phyloP scores from a whole-genome alignment of 1,139 yeast genomes.

The Debaryomyces udenii region DNA sequence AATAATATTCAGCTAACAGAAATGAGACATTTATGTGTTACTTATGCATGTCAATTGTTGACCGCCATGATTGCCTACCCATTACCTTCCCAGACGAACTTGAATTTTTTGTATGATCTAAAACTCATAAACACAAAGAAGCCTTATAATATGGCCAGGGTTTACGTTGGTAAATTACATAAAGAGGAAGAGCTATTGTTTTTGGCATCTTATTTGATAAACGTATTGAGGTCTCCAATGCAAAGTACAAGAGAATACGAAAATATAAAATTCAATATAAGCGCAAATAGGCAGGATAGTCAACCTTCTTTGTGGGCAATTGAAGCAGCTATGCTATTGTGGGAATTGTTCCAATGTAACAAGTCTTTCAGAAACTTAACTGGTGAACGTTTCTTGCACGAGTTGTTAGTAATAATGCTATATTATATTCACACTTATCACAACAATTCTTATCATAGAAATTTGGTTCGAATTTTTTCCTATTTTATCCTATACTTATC shows the following conservation, averaged over 20 bases:
- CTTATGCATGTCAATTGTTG: slow-evolving; percentile 64
- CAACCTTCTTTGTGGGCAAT: slow-evolving; percentile 53
- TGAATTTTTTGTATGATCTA: slow-evolving; percentile 46
- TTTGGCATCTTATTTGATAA: slow-evolving; percentile 48
- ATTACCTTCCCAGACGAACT: slow-evolving; percentile 52
- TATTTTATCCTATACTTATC: slow-evolving; percentile 65
- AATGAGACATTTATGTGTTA: slow-evolving; percentile 55
- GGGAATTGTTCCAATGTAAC: slow-evolving; percentile 83
- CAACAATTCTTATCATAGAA: slow-evolving; percentile 32
- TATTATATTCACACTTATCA: slow-evolving; percentile 59
- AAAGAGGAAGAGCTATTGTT: slow-evolving; percentile 57
- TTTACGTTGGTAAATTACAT: slow-evolving; percentile 54
- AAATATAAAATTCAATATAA: slow-evolving; percentile 21
- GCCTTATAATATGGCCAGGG: slow-evolving; percentile 52
- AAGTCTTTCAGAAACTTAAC: slow-evolving; percentile 51
- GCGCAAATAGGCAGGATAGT: slow-evolving; percentile 18
- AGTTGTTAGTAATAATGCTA: slow-evolving; percentile 55
- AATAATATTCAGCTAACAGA: slow-evolving; percentile 38
- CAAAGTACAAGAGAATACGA: slow-evolving; percentile 20
- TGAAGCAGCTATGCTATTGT: slow-evolving; percentile 63
- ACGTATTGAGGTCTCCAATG: slow-evolving; percentile 51
- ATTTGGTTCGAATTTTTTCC: slow-evolving; percentile 59
- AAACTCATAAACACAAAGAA: slow-evolving; percentile 26
- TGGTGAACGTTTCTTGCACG: slow-evolving; percentile 52
- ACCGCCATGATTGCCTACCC: slow-evolving; percentile 67